These are phyloP conservation scores for Suillus occidentalis DNA, from an alignment of 768 basidiomycete genomes.

Conservation along the genomic window DNA sequence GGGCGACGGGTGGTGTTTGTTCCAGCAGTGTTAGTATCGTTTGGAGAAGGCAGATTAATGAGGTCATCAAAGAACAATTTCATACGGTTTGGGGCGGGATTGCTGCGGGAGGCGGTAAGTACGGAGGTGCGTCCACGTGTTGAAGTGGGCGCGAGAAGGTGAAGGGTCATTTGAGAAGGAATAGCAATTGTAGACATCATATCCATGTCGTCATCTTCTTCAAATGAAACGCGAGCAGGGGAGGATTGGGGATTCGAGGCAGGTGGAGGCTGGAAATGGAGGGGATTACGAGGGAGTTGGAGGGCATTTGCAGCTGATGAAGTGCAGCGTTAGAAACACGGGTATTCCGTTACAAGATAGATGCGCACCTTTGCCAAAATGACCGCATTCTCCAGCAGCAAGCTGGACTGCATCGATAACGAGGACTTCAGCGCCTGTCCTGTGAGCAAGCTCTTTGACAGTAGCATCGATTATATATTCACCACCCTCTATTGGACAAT, in stretches of 20 bases:
- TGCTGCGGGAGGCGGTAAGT: slow-evolving; percentile 40
- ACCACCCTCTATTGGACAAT: slow-evolving; percentile 82
- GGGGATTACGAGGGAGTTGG: slow-evolving; percentile 70
- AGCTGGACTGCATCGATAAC: slow-evolving; percentile 83
- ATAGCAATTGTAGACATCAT: slow-evolving; percentile 44
- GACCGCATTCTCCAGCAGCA: slow-evolving; percentile 85
- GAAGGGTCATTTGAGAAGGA: slow-evolving; percentile 48
- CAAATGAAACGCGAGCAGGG: slow-evolving; percentile 25
- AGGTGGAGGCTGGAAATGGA: slow-evolving; percentile 55
- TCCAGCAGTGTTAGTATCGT: slow-evolving; percentile 27
- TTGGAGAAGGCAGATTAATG: slow-evolving; percentile 55
- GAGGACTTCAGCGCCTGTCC: slow-evolving; percentile 76
- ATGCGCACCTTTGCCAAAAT: slow-evolving; percentile 71
- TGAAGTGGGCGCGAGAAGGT: slow-evolving; percentile 39
- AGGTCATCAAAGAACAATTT: slow-evolving; percentile 77
- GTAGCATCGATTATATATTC: slow-evolving; percentile 81
- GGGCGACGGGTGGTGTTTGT: slow-evolving; percentile 40
- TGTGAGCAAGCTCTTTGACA: slow-evolving; percentile 72
- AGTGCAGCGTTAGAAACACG: slow-evolving; percentile 4
- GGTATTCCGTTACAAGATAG: neutral
- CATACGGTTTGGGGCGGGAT: slow-evolving; percentile 52
- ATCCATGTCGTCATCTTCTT: slow-evolving; percentile 51
- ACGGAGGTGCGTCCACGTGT: slow-evolving; percentile 36
- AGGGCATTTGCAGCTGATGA: slow-evolving; percentile 64
- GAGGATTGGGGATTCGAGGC: slow-evolving; percentile 23